These are phyloP conservation scores for Pseudognaphalium luteoalbum DNA, from an alignment of 129 eudicot species.

Conservation along the genomic window DNA sequence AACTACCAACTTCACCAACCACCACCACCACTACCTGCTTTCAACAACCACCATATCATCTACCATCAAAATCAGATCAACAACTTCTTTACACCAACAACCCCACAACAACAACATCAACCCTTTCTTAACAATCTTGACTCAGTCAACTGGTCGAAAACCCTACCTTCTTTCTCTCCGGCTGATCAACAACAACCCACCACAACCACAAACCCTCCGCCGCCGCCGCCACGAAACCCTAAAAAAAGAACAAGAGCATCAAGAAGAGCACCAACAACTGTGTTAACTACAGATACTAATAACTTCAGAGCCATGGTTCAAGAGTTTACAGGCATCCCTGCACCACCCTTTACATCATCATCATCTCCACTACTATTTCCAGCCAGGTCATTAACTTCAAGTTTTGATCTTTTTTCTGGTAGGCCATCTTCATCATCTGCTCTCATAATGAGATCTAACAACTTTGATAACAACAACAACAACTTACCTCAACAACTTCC, in stretches of 20 bases:
- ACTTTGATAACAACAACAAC: slow-evolving; percentile 25
- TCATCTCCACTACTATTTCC: slow-evolving; percentile 35
- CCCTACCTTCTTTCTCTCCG: slow-evolving; percentile 32
- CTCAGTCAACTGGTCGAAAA: slow-evolving; percentile 41
- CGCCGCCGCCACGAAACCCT: slow-evolving; percentile 50
- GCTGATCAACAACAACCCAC: background rate
- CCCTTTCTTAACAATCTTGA: slow-evolving; percentile 38
- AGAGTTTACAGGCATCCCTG: slow-evolving; percentile 85
- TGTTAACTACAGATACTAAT: slow-evolving; percentile 69
- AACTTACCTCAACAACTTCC: background rate
- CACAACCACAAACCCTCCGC: slow-evolving; percentile 16
- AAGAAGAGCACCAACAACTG: slow-evolving; percentile 84
- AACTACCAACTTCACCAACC: slow-evolving; percentile 27
- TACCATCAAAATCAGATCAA: slow-evolving; percentile 40
- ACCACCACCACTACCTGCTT: slow-evolving; percentile 27
- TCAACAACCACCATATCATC: slow-evolving; percentile 29
- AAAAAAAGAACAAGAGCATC: slow-evolving; percentile 89
- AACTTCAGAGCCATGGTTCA: slow-evolving; percentile 98
- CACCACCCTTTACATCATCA: slow-evolving; percentile 53
- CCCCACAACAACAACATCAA: slow-evolving; percentile 36
- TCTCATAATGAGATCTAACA: slow-evolving; percentile 38
- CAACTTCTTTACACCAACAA: slow-evolving; percentile 34
- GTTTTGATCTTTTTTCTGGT: slow-evolving; percentile 60
- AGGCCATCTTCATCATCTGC: slow-evolving; percentile 29
- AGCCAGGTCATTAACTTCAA: slow-evolving; percentile 21